Conservation (phyloP, 1,139 yeast species). For the Candida sp. region DNA sequence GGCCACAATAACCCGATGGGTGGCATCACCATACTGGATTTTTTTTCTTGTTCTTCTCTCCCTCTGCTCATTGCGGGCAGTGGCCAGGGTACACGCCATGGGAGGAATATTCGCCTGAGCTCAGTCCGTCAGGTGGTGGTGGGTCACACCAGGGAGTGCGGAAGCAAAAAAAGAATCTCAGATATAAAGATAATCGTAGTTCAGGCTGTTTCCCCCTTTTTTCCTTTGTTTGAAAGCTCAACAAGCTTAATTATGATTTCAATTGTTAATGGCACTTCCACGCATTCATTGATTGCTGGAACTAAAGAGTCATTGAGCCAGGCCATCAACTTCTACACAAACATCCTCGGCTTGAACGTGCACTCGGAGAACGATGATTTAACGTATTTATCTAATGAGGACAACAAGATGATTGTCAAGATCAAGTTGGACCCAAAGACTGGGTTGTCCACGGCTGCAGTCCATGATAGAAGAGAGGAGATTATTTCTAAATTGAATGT, state of each 20-base stretch:
- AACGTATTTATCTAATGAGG: slow-evolving; percentile 36
- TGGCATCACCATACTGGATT: not conserved
- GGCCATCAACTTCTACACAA: slow-evolving; percentile 51
- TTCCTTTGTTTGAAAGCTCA: too few relatives aligned
- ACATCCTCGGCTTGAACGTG: slow-evolving; percentile 44
- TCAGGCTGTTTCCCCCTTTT: not conserved
- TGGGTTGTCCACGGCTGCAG: slow-evolving; percentile 31
- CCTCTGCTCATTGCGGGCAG: too few relatives aligned
- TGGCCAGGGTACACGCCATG: too few relatives aligned
- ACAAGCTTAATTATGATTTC: slow-evolving; percentile 19
- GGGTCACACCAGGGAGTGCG: not conserved
- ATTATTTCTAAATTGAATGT: slow-evolving; percentile 29
- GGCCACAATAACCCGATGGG: not conserved
- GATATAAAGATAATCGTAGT: not conserved
- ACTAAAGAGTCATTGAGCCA: slow-evolving; percentile 32
- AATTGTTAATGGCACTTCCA: slow-evolving; percentile 56
- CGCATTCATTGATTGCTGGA: slow-evolving; percentile 48
- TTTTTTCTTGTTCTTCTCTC: too few relatives aligned
- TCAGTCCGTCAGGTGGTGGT: not conserved
- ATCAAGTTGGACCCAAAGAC: slow-evolving; percentile 26
- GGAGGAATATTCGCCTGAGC: too few relatives aligned
- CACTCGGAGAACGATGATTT: slow-evolving; percentile 25
- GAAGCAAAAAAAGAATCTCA: not conserved
- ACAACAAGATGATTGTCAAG: slow-evolving; percentile 32
- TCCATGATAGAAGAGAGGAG: slow-evolving; percentile 24